Conservation (phyloP, 1,284 basidiomycete genomes). For the Ceratobasidium sp. region DNA sequence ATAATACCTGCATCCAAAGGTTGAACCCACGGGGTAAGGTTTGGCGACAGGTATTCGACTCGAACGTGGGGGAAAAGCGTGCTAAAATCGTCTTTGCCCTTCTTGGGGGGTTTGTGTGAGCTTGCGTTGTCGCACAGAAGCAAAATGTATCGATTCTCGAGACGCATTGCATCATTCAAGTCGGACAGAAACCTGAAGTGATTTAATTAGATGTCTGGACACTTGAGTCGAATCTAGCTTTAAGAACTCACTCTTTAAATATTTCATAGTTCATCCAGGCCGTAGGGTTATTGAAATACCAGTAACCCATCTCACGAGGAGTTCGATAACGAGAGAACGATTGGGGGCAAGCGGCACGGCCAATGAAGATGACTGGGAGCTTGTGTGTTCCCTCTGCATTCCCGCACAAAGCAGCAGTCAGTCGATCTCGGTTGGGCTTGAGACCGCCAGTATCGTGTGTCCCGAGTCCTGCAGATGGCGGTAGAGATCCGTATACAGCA, state of each 20-base stretch:
- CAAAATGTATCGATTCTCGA: conserved; percentile 23
- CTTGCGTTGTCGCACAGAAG: conserved; percentile 27
- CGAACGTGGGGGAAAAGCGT: no score
- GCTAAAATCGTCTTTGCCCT: no score
- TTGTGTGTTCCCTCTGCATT: conserved; percentile 50
- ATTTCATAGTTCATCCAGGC: conserved; percentile 50
- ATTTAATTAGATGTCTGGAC: background rate
- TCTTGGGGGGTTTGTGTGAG: conserved; percentile 19
- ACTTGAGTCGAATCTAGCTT: background rate
- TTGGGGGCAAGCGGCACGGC: conserved; percentile 46
- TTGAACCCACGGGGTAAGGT: no score
- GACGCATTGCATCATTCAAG: conserved; percentile 19
- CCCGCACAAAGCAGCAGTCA: conserved; percentile 49
- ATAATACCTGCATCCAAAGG: no score
- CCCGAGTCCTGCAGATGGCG: conserved; percentile 45
- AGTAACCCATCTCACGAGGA: conserved; percentile 44
- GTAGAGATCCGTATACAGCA: conserved; percentile 46
- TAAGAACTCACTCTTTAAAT: conserved; percentile 3
- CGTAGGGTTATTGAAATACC: conserved; percentile 49
- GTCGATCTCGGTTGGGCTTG: conserved; percentile 46
- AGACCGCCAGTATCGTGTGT: conserved; percentile 44
- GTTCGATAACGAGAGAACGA: conserved; percentile 45
- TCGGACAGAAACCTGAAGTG: background rate
- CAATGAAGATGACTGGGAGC: conserved; percentile 48
- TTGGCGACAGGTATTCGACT: no score